Percentiles rank a stretch among this genome's conserved stretches.
phyloP scores from a whole-genome alignment of 1,284 basidiomycete genomes.

The Trametes versicolor region DNA sequence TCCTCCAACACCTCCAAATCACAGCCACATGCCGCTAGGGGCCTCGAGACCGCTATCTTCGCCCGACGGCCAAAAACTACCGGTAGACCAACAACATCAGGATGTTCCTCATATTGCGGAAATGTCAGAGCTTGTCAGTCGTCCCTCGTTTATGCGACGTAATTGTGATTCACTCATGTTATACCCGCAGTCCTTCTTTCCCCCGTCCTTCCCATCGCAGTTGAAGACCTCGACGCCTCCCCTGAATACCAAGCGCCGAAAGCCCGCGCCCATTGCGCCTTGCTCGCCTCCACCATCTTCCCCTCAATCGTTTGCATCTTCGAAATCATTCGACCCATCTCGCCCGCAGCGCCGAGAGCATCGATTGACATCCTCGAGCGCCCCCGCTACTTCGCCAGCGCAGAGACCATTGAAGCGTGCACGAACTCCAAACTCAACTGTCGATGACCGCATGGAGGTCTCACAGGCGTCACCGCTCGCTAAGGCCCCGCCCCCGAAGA shows the following conservation, averaged over 20 bases:
- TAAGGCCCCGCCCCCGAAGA: constrained; percentile 36
- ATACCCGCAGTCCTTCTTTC: constrained; percentile 42
- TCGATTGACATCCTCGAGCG: constrained; percentile 35
- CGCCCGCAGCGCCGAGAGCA: constrained; percentile 24
- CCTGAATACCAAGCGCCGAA: constrained; percentile 34
- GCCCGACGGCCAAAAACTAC: not conserved
- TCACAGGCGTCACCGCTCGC: constrained; percentile 21
- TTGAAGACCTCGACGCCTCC: constrained; percentile 51
- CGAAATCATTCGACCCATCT: constrained; percentile 31
- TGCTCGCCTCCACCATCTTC: constrained; percentile 38
- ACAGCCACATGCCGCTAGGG: constrained; percentile 6
- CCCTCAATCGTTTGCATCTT: constrained; percentile 34
- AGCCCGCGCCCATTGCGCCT: constrained; percentile 45
- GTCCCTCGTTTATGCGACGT: constrained; percentile 41
- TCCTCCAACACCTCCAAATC: constrained; percentile 16
- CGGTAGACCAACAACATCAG: not conserved
- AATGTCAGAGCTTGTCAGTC: constrained; percentile 43
- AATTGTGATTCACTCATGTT: constrained; percentile 20
- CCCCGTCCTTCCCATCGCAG: constrained; percentile 51
- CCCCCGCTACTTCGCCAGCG: constrained; percentile 23
- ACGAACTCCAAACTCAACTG: constrained; percentile 30
- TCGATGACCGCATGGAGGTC: constrained; percentile 26
- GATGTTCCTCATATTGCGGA: constrained; percentile 31
- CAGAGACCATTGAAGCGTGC: constrained; percentile 33
- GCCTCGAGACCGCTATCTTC: not conserved